phyloP scores from a whole-genome alignment of 2,329 filamentous ascomycete species.

The Nannizzia gypsea region DNA sequence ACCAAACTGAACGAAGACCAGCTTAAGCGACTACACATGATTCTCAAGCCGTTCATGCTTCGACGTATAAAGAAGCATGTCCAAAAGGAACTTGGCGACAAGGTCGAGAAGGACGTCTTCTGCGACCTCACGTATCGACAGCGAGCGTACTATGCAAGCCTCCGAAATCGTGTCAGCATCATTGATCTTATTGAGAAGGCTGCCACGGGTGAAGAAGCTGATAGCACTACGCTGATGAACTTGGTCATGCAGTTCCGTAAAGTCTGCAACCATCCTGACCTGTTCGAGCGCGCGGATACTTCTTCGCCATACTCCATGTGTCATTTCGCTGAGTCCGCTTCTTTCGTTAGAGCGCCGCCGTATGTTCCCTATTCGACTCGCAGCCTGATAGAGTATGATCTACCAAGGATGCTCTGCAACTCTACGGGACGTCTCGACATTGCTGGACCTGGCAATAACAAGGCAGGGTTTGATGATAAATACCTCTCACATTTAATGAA shows the following conservation, averaged over 20 bases:
- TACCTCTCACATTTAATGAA: conserved; percentile 76
- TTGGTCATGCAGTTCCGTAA: conserved; percentile 99
- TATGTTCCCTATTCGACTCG: conserved; percentile 77
- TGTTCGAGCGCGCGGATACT: conserved; percentile 91
- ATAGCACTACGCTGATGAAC: conserved; percentile 96
- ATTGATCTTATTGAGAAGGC: conserved; percentile 98
- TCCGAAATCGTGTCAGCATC: conserved; percentile 95
- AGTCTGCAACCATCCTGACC: conserved; percentile 94
- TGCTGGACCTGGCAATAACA: conserved; percentile 58
- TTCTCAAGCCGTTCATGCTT: conserved; percentile 98
- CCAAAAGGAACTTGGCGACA: conserved; percentile 96
- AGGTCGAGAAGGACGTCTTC: conserved; percentile 93
- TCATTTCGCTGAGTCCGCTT: conserved; percentile 90
- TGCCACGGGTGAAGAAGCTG: conserved; percentile 82
- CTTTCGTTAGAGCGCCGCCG: conserved; percentile 79
- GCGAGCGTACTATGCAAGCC: conserved; percentile 79
- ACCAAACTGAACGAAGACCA: conserved; percentile 99
- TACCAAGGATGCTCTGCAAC: conserved; percentile 75
- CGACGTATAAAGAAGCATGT: conserved; percentile 99
- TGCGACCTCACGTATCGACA: conserved; percentile 95
- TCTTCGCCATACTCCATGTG: conserved; percentile 71
- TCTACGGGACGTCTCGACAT: conserved; percentile 65
- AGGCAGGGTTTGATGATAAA: conserved; percentile 67
- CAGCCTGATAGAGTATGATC: conserved; percentile 69
- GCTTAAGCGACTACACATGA: conserved; percentile 94